phyloP scores from a whole-genome alignment of 2,329 filamentous ascomycete species.

The Fragosphaeria purpurea region DNA sequence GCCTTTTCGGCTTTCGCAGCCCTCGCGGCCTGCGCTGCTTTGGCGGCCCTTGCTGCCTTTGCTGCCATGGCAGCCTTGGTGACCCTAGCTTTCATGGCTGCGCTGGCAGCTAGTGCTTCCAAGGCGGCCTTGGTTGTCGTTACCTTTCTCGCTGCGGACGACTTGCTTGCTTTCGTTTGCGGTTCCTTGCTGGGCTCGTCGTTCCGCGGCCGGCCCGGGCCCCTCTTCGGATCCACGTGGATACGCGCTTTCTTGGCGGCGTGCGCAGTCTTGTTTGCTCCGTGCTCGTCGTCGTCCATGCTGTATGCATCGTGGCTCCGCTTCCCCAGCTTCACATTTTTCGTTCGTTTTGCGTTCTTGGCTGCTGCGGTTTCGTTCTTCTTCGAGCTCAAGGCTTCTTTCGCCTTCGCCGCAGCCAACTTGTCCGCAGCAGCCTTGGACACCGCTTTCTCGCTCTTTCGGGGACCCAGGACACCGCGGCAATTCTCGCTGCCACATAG shows the following conservation, averaged over 20 bases:
- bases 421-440: slow-evolving; percentile 2
- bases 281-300: slow-evolving; percentile 3
- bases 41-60: slow-evolving; percentile 15
- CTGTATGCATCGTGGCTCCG: slow-evolving; percentile 6
- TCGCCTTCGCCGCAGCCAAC: slow-evolving; percentile 4
- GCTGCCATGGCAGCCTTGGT: slow-evolving; percentile 16
- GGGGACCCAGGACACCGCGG: slow-evolving; percentile 53
- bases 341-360: slow-evolving; percentile 3
- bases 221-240: not conserved
- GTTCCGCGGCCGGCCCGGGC: not conserved
- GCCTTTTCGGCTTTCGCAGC: not conserved
- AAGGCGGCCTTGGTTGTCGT: slow-evolving; percentile 10
- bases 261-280: not conserved
- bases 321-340: slow-evolving; percentile 6
- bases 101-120: slow-evolving; percentile 4
- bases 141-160: not conserved
- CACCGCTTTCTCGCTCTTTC: slow-evolving; percentile 35
- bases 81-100: slow-evolving; percentile 4
- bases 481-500: slow-evolving; percentile 55
- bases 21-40: slow-evolving; percentile 8
- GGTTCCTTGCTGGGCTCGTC: not conserved
- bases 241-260: slow-evolving; percentile 8
- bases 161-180: not conserved
- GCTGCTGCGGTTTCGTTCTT: not conserved
- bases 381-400: not conserved